A percentile compares a stretch with the other conserved stretches of the same genome.
phyloP scores from a whole-genome alignment of 129 eudicot species.

The Gnaphalium uliginosum region DNA sequence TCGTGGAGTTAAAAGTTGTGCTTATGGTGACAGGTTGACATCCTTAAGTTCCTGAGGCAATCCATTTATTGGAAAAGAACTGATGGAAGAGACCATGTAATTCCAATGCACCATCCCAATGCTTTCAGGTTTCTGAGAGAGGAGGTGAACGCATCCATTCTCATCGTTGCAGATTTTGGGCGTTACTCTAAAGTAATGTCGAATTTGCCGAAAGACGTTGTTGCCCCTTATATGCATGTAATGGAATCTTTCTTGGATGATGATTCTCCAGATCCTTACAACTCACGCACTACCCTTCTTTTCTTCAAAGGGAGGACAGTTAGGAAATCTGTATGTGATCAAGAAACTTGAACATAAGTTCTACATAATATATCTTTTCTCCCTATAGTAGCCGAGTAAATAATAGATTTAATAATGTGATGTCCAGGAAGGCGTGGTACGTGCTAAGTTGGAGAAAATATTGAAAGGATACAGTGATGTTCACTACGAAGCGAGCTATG shows the following conservation, averaged over 20 bases:
- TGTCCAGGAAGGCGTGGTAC: constrained; percentile 82
- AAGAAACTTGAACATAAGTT: neutral
- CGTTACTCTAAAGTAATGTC: constrained; percentile 66
- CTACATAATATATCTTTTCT: neutral
- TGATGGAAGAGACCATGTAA: constrained; percentile 87
- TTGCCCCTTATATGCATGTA: constrained; percentile 95
- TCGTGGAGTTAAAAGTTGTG: neutral
- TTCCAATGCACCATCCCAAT: constrained; percentile 98
- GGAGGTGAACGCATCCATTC: constrained; percentile 75
- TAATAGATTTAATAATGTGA: constrained; percentile 10
- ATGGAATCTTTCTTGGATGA: constrained; percentile 72
- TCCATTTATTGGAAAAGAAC: constrained; percentile 80
- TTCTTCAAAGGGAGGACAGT: constrained; percentile 87
- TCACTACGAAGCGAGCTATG: constrained; percentile 65
- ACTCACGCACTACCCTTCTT: constrained; percentile 77
- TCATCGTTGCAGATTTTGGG: constrained; percentile 95
- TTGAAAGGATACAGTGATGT: constrained; percentile 58
- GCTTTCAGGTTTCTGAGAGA: constrained; percentile 86
- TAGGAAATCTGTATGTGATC: constrained; percentile 78
- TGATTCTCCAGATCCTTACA: constrained; percentile 62
- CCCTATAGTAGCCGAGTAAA: neutral
- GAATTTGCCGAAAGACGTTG: constrained; percentile 83
- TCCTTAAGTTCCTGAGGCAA: constrained; percentile 58
- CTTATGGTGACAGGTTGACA: constrained; percentile 60
- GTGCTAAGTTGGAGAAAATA: constrained; percentile 60